Percentiles rank a stretch among this genome's conserved stretches.
Conservation (phyloP, 1,284 basidiomycete species). For the Chiua sp. region DNA sequence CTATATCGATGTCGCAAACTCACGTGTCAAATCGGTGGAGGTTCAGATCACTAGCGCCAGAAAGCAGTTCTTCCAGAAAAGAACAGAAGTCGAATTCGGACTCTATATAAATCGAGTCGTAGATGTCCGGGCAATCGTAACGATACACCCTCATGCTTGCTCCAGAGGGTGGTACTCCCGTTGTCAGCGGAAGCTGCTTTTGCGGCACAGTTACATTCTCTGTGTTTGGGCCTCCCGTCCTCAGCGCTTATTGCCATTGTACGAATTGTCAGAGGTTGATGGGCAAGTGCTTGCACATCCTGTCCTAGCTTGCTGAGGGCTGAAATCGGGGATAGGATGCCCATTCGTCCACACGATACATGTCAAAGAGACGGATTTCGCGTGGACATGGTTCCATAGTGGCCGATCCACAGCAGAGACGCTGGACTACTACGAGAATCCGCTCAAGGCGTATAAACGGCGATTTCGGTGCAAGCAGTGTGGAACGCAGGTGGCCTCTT, state of each 20-base stretch:
- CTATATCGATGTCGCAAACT: too few species aligned
- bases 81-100: too few species aligned
- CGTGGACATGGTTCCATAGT: constrained; percentile 50
- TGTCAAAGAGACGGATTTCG: constrained; percentile 51
- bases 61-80: too few species aligned
- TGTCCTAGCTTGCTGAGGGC: constrained; percentile 2
- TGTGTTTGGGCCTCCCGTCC: constrained; percentile 50
- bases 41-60: too few species aligned
- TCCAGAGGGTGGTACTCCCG: constrained; percentile 11
- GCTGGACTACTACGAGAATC: constrained; percentile 52
- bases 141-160: constrained; percentile 12
- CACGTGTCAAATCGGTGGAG: too few species aligned
- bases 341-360: constrained; percentile 68
- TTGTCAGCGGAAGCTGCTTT: constrained; percentile 54
- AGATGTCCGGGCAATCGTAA: too few species aligned
- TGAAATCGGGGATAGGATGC: constrained; percentile 45
- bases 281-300: constrained; percentile 40
- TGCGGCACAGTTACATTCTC: constrained; percentile 54
- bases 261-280: constrained; percentile 63
- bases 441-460: constrained; percentile 57
- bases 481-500: constrained; percentile 54
- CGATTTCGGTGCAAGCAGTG: constrained; percentile 65
- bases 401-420: constrained; percentile 35
- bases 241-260: constrained; percentile 70
- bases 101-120: too few species aligned